Conservation (phyloP, 176 grass and related monocot species). For the Oryza glaberrima region DNA sequence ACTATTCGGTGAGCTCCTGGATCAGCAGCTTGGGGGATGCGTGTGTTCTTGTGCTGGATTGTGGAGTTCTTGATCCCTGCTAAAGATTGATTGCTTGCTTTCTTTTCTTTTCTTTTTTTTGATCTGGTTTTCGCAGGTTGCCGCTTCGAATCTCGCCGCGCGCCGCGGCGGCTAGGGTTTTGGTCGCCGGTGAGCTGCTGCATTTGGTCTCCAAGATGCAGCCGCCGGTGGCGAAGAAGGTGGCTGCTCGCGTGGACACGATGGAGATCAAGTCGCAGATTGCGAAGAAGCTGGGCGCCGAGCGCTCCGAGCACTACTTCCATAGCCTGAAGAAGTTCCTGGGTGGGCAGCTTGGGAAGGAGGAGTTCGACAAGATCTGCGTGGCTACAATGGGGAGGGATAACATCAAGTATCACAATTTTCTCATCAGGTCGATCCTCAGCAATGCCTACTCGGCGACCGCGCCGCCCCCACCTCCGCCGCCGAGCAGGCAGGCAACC, state of each 20-base stretch:
- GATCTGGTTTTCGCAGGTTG: conserved; percentile 44
- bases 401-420: conserved; percentile 70
- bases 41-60: neutral
- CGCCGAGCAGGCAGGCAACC: conserved; percentile 50
- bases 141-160: neutral
- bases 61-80: neutral
- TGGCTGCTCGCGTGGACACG: conserved; percentile 55
- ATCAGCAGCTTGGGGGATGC: neutral
- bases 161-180: conserved; percentile 38
- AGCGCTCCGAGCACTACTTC: conserved; percentile 61
- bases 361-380: conserved; percentile 65
- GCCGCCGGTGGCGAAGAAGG: conserved; percentile 40
- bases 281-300: conserved; percentile 52
- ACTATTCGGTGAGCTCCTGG: neutral
- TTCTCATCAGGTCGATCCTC: conserved; percentile 61
- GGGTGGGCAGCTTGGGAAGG: conserved; percentile 52
- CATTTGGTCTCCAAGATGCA: conserved; percentile 49
- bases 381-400: conserved; percentile 58
- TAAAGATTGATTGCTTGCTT: conserved; percentile 23
- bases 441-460: conserved; percentile 39
- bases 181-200: conserved; percentile 36
- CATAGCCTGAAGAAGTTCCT: conserved; percentile 56
- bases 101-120: conserved; percentile 13
- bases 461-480: conserved; percentile 31
- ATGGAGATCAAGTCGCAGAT: conserved; percentile 62